Evolutionary conservation across 176 grass and related monocot genomes (phyloP).

Genomic region (Tillandsia leiboldiana): DNA sequence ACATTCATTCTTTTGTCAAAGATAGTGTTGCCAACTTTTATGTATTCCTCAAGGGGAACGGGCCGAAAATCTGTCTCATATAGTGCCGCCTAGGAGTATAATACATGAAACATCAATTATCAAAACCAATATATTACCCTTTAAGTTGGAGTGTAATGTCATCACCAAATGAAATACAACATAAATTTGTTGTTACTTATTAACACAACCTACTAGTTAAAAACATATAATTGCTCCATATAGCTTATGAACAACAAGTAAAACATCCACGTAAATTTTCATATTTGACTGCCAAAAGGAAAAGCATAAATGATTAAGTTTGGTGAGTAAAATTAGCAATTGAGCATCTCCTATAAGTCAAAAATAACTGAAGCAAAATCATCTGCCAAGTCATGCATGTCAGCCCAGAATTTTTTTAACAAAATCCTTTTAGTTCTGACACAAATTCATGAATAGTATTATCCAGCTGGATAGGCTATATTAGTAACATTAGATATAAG

Average conservation of each 20-base stretch:
- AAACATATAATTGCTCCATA: neutral
- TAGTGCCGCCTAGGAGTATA: slow-evolving; percentile 54
- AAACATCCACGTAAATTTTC: neutral
- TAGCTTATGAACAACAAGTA: neutral
- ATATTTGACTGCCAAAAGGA: neutral
- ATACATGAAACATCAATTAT: slow-evolving; percentile 16
- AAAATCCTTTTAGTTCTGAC: no score
- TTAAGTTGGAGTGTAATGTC: slow-evolving; percentile 8
- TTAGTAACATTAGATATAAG: no score
- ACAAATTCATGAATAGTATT: no score
- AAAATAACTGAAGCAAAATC: neutral
- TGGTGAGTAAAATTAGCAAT: neutral
- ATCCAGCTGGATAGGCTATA: no score
- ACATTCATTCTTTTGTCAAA: slow-evolving; percentile 87
- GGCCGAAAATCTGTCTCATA: slow-evolving; percentile 92
- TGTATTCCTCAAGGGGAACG: slow-evolving; percentile 86
- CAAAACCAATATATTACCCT: neutral
- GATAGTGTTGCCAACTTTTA: slow-evolving; percentile 90
- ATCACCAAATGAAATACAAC: neutral
- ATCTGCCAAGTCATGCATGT: no score
- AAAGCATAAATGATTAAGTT: neutral
- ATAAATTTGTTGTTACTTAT: no score
- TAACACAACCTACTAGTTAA: neutral
- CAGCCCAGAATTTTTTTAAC: no score
- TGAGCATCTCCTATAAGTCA: neutral